Conservation (phyloP, 495 filamentous ascomycete genomes). For the Penicillium robsamsonii region DNA sequence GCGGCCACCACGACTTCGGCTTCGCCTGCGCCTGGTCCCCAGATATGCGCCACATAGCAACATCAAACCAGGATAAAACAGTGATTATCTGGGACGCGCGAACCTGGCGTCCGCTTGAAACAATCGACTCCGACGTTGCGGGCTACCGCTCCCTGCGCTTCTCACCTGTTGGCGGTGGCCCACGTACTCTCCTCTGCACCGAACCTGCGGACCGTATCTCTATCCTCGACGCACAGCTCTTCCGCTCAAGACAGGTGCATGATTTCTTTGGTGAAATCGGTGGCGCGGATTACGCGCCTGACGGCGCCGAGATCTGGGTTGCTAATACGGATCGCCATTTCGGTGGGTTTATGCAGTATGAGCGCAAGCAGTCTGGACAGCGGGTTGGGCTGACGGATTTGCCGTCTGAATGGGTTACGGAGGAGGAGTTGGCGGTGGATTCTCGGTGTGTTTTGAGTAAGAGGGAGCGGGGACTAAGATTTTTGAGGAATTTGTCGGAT, state of each 20-base stretch:
- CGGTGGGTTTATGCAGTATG: conserved; percentile 78
- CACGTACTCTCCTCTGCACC: conserved; percentile 69
- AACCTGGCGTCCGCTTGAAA: conserved; percentile 61
- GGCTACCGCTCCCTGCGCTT: conserved; percentile 77
- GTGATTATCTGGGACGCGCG: conserved; percentile 86
- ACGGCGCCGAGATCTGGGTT: conserved; percentile 68
- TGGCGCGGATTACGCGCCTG: conserved; percentile 70
- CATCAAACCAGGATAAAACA: conserved; percentile 83
- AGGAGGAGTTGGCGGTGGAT: conserved; percentile 37
- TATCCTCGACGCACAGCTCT: conserved; percentile 72
- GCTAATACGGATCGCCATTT: conserved; percentile 71
- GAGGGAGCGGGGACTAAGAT: conserved; percentile 35
- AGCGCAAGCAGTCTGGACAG: conserved; percentile 52
- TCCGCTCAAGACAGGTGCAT: conserved; percentile 66
- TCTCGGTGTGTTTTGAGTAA: conserved; percentile 33
- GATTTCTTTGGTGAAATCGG: conserved; percentile 87
- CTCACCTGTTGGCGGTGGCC: conserved; percentile 74
- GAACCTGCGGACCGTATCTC: conserved; percentile 84
- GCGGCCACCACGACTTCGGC: conserved; percentile 74
- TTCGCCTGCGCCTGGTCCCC: conserved; percentile 92
- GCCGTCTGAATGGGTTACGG: conserved; percentile 39
- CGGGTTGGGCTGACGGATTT: conserved; percentile 30
- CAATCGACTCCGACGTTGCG: conserved; percentile 71
- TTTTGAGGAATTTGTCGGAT: conserved; percentile 34
- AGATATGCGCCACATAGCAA: conserved; percentile 84